These are phyloP conservation scores for Lepidium africanum DNA, from an alignment of 345 rosid species.

Conservation along the genomic window DNA sequence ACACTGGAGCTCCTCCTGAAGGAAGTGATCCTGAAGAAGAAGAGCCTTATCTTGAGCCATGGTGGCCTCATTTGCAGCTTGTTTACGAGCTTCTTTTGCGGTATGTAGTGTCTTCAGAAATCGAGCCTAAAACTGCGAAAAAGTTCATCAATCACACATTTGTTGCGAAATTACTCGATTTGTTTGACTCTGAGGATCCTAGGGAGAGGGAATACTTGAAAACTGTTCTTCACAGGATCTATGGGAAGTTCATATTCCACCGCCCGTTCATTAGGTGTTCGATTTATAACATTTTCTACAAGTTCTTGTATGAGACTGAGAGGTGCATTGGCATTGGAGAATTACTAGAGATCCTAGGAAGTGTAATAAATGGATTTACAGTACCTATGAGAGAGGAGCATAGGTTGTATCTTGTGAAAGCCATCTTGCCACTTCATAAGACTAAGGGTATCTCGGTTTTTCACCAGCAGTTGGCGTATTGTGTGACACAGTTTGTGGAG, in stretches of 20 bases:
- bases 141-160: constrained; percentile 45
- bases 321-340: constrained; percentile 43
- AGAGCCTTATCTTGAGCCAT: constrained; percentile 38
- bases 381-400: constrained; percentile 49
- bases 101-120: constrained; percentile 34
- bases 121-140: constrained; percentile 41
- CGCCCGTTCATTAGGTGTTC: constrained; percentile 47
- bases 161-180: constrained; percentile 39
- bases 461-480: constrained; percentile 40
- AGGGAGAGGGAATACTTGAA: constrained; percentile 64
- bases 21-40: constrained; percentile 41
- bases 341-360: constrained; percentile 42
- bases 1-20: constrained; percentile 33
- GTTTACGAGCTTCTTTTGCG: constrained; percentile 40
- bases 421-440: constrained; percentile 42
- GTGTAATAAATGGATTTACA: constrained; percentile 38
- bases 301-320: constrained; percentile 36
- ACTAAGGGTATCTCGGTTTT: constrained; percentile 29
- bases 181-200: constrained; percentile 59
- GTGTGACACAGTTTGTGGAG: constrained; percentile 41
- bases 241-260: constrained; percentile 55
- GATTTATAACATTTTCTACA: constrained; percentile 40
- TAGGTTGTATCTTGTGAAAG: constrained; percentile 38
- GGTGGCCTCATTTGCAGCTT: constrained; percentile 45
- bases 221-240: constrained; percentile 52